A percentile compares a stretch with the other conserved stretches of the same genome.
Evolutionary conservation across 2,329 filamentous ascomycete species (phyloP).

Genomic region (Monilinia vaccinii-corymbosi): DNA sequence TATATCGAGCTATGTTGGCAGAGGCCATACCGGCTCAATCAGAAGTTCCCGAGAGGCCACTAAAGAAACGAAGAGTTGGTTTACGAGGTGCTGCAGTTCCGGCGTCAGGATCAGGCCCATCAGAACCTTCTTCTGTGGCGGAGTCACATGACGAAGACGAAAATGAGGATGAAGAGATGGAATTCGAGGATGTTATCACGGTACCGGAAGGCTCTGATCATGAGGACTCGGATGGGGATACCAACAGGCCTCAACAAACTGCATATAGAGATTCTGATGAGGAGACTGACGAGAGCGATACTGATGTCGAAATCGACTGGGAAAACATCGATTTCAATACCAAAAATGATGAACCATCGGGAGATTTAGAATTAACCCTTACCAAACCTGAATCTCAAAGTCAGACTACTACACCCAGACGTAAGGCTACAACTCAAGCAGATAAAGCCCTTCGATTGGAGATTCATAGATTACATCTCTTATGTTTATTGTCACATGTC

Average conservation of each 20-base stretch:
- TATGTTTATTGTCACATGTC: constrained; percentile 73
- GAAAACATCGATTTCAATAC: constrained; percentile 46
- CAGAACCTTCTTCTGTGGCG: constrained; percentile 7
- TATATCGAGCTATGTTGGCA: constrained; percentile 38
- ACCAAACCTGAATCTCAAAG: constrained; percentile 16
- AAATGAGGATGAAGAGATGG: constrained; percentile 22
- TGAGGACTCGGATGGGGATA: neutral
- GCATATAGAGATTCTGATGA: constrained; percentile 43
- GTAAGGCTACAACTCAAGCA: constrained; percentile 44
- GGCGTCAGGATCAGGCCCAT: constrained; percentile 10
- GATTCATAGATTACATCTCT: constrained; percentile 77
- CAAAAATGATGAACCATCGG: constrained; percentile 23
- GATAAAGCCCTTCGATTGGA: constrained; percentile 54
- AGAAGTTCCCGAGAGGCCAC: constrained; percentile 27
- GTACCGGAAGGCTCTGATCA: neutral
- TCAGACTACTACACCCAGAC: constrained; percentile 12
- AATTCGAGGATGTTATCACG: constrained; percentile 28
- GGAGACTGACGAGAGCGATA: constrained; percentile 43
- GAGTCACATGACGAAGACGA: constrained; percentile 16
- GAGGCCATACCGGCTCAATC: constrained; percentile 31
- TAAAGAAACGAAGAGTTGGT: constrained; percentile 30
- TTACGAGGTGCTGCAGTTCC: constrained; percentile 8
- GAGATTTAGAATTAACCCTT: constrained; percentile 30
- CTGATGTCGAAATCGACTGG: constrained; percentile 45
- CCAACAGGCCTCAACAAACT: constrained; percentile 27